Conservation (phyloP, 129 eudicot genomes). For the Smallanthus sonchifolius region DNA sequence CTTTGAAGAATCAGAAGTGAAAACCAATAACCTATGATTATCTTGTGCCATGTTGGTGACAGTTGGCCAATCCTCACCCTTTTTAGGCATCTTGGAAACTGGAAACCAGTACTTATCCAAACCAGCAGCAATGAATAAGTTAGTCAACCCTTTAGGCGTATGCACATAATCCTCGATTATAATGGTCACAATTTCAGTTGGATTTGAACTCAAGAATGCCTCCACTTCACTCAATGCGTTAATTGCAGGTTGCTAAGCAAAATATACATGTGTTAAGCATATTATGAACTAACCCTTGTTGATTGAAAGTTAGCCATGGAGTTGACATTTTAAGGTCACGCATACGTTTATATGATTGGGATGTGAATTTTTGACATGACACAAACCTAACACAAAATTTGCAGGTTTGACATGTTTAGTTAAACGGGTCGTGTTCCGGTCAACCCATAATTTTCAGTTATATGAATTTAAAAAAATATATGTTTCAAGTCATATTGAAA, state of each 20-base stretch:
- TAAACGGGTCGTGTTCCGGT: too few relatives aligned
- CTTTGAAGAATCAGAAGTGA: slow-evolving; percentile 93
- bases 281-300: background rate
- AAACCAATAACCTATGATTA: slow-evolving; percentile 75
- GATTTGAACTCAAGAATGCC: slow-evolving; percentile 77
- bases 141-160: slow-evolving; percentile 81
- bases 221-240: slow-evolving; percentile 95
- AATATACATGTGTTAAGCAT: slow-evolving; percentile 2
- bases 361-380: too few relatives aligned
- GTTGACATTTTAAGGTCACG: slow-evolving; percentile 7
- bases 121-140: slow-evolving; percentile 69
- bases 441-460: too few relatives aligned
- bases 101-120: slow-evolving; percentile 92
- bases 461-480: too few relatives aligned
- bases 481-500: too few relatives aligned
- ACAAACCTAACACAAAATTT: too few relatives aligned
- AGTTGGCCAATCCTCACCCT: slow-evolving; percentile 93
- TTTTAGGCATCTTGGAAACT: slow-evolving; percentile 84
- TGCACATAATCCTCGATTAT: slow-evolving; percentile 97
- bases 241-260: slow-evolving; percentile 82
- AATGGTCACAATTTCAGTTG: slow-evolving; percentile 84
- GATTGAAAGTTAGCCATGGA: background rate
- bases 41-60: slow-evolving; percentile 73
- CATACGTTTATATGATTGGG: background rate
- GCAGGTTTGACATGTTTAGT: too few relatives aligned